Base-by-base conservation (phyloP, 371 early-diverging fungal species). In the Mucor piriformis region DNA sequence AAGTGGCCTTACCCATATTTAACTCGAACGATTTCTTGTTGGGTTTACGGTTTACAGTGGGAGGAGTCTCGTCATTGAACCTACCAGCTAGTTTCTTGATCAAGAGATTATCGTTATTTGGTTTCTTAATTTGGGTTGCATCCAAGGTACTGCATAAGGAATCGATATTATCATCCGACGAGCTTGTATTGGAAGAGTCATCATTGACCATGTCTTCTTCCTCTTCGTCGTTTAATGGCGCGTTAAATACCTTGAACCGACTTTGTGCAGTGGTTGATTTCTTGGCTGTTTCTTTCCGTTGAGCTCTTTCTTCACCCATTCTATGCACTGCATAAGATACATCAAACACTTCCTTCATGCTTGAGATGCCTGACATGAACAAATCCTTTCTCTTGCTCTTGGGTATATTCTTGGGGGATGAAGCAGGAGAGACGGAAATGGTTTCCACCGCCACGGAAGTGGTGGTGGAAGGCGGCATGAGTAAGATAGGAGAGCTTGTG, bases 311-410 rank as follows among this genome's bases (percentile, higher is more conserved):
- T 61, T 88, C 88, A 24, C 77, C 85, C 81, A 84, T 58, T 21
- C 84, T 77, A 47, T 83, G 85, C 1, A 84, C 81, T 6, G 84
- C 82, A 61, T 78, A 81, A 2, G 83, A 82, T 10, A 87, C 79
- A 65, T 84, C 83, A 63, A 87, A 74, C 6, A 72, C 77, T 57
- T 84, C 85, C 57, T 84, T 85, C 67, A 86, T 75, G 2, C 77
- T 65, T 6, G 81, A 72, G 34, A 81, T 68, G 0, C 83, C 83
- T 6, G 85, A 80, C 12, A 74, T 66, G 35, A 74, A 70, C 1
- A 63, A 57, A 21, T 72, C 74, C 18, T 59, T 65, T 43, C 72
- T 46, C 27, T 59, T 48, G 42, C 25, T 51, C 43, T 40, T 13
- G 24, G 64, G 59, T 20, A 59, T 64, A 23, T 48, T 38, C 33